Evolutionary conservation across 371 early-diverging fungal species (phyloP).

Genomic region (Phascolomyces articulosus): DNA sequence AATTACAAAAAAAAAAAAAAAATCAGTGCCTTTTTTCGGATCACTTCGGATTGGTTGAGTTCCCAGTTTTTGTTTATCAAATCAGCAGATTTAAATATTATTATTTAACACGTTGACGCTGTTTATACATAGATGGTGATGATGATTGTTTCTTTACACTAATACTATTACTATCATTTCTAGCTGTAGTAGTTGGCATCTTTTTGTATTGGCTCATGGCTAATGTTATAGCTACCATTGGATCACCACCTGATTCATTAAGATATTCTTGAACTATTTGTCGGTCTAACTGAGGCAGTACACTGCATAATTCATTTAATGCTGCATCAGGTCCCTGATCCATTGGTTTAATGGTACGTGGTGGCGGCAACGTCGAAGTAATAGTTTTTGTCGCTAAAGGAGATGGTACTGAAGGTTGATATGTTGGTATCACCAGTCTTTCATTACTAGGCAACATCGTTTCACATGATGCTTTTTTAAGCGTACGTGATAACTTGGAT

Average conservation of each 20-base stretch:
- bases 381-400: not conserved
- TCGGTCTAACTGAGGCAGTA: conserved; percentile 41
- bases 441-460: not conserved
- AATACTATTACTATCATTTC: not conserved
- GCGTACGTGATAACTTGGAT: conserved; percentile 5
- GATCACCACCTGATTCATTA: conserved; percentile 41
- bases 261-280: conserved; percentile 38
- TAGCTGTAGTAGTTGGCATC: not conserved
- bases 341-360: not conserved
- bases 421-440: not conserved
- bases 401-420: not conserved
- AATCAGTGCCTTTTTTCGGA: no score
- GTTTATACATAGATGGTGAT: not conserved
- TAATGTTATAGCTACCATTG: conserved; percentile 45
- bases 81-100: conserved; percentile 1
- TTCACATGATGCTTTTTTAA: conserved; percentile 1
- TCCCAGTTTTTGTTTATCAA: not conserved
- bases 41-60: not conserved
- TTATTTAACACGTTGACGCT: conserved; percentile 2
- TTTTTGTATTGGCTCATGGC: conserved; percentile 43
- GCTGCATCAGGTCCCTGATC: conserved; percentile 4
- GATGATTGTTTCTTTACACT: not conserved
- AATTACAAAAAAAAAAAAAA: not conserved
- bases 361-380: not conserved
- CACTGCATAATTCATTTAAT: conserved; percentile 40